A percentile compares a stretch with the other conserved stretches of the same genome.
These are phyloP conservation scores for Aureobasidium sp. DNA, from an alignment of 2,329 filamentous ascomycete genomes.

Conservation along the genomic window DNA sequence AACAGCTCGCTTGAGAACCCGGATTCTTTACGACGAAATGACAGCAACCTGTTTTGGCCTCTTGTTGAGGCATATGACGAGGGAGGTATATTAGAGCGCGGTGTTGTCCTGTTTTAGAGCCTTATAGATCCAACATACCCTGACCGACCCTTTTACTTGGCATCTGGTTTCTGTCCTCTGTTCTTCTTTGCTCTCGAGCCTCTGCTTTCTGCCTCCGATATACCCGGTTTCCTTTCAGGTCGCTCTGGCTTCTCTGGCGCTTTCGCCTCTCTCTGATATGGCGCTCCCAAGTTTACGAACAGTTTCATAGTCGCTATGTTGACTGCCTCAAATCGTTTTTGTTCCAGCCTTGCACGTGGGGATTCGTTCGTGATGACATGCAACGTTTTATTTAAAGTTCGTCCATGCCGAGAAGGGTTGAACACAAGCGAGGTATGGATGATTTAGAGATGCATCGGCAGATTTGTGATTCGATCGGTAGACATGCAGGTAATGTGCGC, in stretches of 20 bases:
- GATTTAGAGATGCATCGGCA: background rate
- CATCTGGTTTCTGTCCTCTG: background rate
- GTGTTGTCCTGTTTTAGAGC: conserved; percentile 13
- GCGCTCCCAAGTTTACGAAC: background rate
- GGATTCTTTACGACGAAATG: conserved; percentile 8
- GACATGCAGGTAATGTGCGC: background rate
- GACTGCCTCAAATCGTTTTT: background rate
- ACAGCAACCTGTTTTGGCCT: conserved; percentile 11
- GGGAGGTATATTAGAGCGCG: conserved; percentile 9
- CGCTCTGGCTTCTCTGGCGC: background rate
- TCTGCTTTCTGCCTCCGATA: background rate
- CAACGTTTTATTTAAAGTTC: conserved; percentile 2
- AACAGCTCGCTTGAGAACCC: background rate
- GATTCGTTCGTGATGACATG: background rate
- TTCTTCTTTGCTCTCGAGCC: background rate
- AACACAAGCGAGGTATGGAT: background rate
- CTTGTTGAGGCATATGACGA: conserved; percentile 6
- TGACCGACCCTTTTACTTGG: background rate
- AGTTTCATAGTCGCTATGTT: background rate
- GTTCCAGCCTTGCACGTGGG: background rate
- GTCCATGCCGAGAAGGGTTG: background rate
- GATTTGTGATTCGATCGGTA: background rate
- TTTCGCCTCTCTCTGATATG: background rate
- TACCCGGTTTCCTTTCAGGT: conserved; percentile 1
- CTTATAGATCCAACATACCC: conserved; percentile 10